Evolutionary conservation across 768 basidiomycete species (phyloP), one percentile per base, ranked within the genome.

Genomic region (Suillus alpinus): DNA sequence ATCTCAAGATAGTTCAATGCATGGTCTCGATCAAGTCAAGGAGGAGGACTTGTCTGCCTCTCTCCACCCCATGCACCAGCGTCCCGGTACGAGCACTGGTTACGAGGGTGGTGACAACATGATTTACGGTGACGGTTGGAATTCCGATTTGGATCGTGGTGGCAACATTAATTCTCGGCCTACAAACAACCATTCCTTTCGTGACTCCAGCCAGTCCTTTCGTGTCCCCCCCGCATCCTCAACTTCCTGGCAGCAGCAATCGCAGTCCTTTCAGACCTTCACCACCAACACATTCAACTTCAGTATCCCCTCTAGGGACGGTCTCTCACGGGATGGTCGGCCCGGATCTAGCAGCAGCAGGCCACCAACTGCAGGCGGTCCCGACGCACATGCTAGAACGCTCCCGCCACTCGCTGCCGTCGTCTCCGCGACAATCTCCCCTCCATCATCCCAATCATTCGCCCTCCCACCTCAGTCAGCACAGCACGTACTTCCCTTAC

Each of bases 171-270:
- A 73, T 73, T 67, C 75, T 57, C 73, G 79, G 52, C 75, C 75
- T 63, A 67, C 71, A 69, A 77, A 71, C 68, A 78, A 67, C 52
- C 86, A 87, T 85, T 88, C 87, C 85, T 88, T 88, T 87, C 87
- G 85, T 83, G 85, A 85, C 80, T 78, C 85, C 83, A 77, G 81
- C 84, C 87, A 88, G 85, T 88, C 88, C 87, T 88, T 88, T 88
- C 88, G 85, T 86, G 80, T 74, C 82, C 80, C 82, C 73, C 70
- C 80, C 66, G 62, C 78, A 71, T 72, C 79, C 59, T 64, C 76
- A 68, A 29, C 76, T 67, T 66, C 80, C 73, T 59, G 69, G 58
- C 77, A 70, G 60, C 76, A 75, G 69, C 80, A 78, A 70, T 76
- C 75, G 78, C 86, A 88, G 81, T 87, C 87, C 85, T 88, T 86